Percentiles rank a stretch among this genome's conserved stretches.
Evolutionary conservation across 148 eudicot species (phyloP).

Genomic region (Heliosperma pusillum): DNA sequence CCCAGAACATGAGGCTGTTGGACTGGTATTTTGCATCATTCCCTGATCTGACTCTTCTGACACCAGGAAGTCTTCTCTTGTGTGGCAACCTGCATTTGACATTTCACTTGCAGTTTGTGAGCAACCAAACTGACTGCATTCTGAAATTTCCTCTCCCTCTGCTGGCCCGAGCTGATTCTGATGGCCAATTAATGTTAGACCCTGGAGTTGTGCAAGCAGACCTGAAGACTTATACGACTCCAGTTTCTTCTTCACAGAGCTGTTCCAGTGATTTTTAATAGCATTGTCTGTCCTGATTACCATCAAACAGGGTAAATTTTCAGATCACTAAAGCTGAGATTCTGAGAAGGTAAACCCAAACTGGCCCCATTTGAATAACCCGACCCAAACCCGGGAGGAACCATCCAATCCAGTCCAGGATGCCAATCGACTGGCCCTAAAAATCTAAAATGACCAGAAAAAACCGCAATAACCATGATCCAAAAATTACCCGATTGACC

Average conservation of each 20-base stretch:
- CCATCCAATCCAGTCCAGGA: too few species aligned
- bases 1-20: slow-evolving; percentile 37
- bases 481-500: too few species aligned
- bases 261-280: slow-evolving; percentile 97
- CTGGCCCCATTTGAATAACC: too few species aligned
- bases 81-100: slow-evolving; percentile 32
- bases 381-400: too few species aligned
- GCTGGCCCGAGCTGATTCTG: slow-evolving; percentile 46
- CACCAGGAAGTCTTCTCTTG: slow-evolving; percentile 40
- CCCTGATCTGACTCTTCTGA: slow-evolving; percentile 41
- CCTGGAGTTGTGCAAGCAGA: slow-evolving; percentile 73
- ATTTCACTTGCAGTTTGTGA: slow-evolving; percentile 56
- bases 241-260: slow-evolving; percentile 93
- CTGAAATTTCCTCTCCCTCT: slow-evolving; percentile 68
- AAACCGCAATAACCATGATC: too few species aligned
- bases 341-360: background rate
- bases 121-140: slow-evolving; percentile 70
- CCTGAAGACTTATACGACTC: slow-evolving; percentile 84
- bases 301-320: slow-evolving; percentile 23
- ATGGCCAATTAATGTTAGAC: slow-evolving; percentile 44
- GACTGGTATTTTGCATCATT: slow-evolving; percentile 39
- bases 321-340: background rate
- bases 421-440: too few species aligned
- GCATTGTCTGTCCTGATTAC: slow-evolving; percentile 88
- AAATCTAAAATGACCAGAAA: too few species aligned